Conservation (phyloP, 371 early-diverging fungal species). For the Apophysomyces ossiformis region DNA sequence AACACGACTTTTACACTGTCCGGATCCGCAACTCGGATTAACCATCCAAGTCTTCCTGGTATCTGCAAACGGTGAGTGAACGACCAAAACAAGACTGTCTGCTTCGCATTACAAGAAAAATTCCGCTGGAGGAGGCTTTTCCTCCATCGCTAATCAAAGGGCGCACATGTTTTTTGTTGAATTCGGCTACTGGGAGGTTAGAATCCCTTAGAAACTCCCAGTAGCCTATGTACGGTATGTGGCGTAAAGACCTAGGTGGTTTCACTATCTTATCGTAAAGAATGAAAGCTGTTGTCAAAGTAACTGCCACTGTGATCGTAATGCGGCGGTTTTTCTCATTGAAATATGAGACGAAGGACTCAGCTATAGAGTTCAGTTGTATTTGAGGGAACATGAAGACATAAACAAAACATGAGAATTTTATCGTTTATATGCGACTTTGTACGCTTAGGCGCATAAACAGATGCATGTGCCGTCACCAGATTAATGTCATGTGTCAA, state of each 20-base stretch:
- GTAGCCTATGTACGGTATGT: slow-evolving; percentile 13
- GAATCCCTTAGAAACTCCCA: slow-evolving; percentile 53
- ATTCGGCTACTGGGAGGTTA: slow-evolving; percentile 64
- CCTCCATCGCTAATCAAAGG: slow-evolving; percentile 5
- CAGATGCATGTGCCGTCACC: no score
- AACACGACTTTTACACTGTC: slow-evolving; percentile 26
- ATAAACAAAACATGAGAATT: not conserved
- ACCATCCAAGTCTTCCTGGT: slow-evolving; percentile 31
- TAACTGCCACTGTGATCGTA: not conserved
- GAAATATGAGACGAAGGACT: not conserved
- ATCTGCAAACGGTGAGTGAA: slow-evolving; percentile 12
- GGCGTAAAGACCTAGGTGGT: slow-evolving; percentile 9
- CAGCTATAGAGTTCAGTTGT: not conserved
- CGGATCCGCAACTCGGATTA: slow-evolving; percentile 33
- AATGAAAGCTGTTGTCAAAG: not conserved
- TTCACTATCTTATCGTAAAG: not conserved
- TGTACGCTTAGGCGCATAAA: no score
- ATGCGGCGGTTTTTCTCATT: not conserved
- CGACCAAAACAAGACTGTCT: not conserved
- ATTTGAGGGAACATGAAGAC: not conserved
- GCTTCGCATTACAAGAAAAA: not conserved
- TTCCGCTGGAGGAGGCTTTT: not conserved
- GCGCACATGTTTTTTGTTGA: slow-evolving; percentile 65
- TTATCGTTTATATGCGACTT: no score
- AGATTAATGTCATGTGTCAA: no score